phyloP scores from a whole-genome alignment of 441 rosid species.

The Populus hybrid region DNA sequence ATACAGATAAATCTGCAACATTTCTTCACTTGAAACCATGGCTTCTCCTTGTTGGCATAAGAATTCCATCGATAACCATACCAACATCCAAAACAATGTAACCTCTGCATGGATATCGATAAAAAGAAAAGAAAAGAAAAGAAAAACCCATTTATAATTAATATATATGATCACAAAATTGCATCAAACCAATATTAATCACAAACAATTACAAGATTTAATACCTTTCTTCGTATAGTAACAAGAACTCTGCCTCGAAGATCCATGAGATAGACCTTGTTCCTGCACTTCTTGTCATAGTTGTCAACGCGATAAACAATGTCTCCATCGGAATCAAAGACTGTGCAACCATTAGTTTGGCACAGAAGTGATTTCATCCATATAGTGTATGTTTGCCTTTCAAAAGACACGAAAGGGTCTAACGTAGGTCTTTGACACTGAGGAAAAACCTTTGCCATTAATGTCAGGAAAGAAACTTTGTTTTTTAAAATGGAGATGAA shows the following conservation, averaged over 20 bases:
- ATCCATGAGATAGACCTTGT: slow-evolving; percentile 45
- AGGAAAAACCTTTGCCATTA: slow-evolving; percentile 31
- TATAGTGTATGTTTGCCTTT: slow-evolving; percentile 34
- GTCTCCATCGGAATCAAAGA: slow-evolving; percentile 36
- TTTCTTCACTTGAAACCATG: slow-evolving; percentile 35
- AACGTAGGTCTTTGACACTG: neutral
- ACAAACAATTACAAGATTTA: neutral
- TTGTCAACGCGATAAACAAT: slow-evolving; percentile 41
- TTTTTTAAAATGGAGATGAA: neutral
- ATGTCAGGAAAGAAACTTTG: neutral
- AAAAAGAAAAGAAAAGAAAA: neutral
- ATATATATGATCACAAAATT: neutral
- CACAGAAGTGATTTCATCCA: slow-evolving; percentile 50
- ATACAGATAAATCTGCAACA: slow-evolving; percentile 7
- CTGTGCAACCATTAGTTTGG: slow-evolving; percentile 42
- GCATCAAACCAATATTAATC: neutral
- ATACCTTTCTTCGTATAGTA: slow-evolving; percentile 32
- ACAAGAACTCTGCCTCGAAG: slow-evolving; percentile 37
- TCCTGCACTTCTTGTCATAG: slow-evolving; percentile 33
- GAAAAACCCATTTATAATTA: neutral
- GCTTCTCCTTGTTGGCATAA: slow-evolving; percentile 17
- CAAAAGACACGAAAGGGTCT: slow-evolving; percentile 18
- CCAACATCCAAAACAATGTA: slow-evolving; percentile 28
- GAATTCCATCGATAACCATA: slow-evolving; percentile 29
- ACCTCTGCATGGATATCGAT: slow-evolving; percentile 20